phyloP scores from a whole-genome alignment of 768 basidiomycete species.

The Antrodiella citrinella region DNA sequence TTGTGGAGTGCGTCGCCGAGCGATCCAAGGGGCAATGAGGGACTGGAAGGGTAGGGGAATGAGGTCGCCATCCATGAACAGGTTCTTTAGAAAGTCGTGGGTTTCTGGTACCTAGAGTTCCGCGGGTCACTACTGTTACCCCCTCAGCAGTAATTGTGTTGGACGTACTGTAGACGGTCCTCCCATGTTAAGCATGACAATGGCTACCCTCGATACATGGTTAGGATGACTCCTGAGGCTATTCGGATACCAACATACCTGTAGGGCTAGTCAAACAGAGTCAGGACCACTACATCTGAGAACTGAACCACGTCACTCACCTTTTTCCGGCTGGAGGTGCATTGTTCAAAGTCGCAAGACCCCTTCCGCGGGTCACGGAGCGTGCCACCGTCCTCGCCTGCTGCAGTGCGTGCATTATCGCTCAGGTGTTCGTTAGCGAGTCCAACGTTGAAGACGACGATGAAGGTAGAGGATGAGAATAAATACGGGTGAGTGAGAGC shows the following conservation, averaged over 20 bases:
- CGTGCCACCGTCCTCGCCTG: slow-evolving; percentile 18
- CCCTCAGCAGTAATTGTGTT: background rate
- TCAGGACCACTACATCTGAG: too few relatives aligned
- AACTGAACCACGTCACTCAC: too few relatives aligned
- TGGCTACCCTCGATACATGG: slow-evolving; percentile 33
- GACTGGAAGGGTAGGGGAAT: slow-evolving; percentile 94
- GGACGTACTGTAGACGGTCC: slow-evolving; percentile 80
- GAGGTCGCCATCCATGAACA: slow-evolving; percentile 89
- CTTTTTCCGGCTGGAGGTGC: slow-evolving; percentile 34
- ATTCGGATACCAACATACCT: slow-evolving; percentile 13
- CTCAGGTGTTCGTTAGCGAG: background rate
- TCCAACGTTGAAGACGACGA: background rate
- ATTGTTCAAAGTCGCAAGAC: slow-evolving; percentile 38
- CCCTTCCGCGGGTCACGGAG: slow-evolving; percentile 24
- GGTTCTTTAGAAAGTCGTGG: slow-evolving; percentile 82
- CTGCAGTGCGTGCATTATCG: slow-evolving; percentile 11
- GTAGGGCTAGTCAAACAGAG: slow-evolving; percentile 13
- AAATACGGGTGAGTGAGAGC: background rate
- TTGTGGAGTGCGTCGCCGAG: slow-evolving; percentile 78
- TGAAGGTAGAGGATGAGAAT: background rate
- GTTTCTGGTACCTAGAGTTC: slow-evolving; percentile 75
- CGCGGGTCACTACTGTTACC: background rate
- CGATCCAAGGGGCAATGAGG: slow-evolving; percentile 81
- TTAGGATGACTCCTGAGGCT: background rate
- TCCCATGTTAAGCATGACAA: slow-evolving; percentile 99